Base-by-base conservation (phyloP, 331 rosid species). In the Dryas integrifolia region DNA sequence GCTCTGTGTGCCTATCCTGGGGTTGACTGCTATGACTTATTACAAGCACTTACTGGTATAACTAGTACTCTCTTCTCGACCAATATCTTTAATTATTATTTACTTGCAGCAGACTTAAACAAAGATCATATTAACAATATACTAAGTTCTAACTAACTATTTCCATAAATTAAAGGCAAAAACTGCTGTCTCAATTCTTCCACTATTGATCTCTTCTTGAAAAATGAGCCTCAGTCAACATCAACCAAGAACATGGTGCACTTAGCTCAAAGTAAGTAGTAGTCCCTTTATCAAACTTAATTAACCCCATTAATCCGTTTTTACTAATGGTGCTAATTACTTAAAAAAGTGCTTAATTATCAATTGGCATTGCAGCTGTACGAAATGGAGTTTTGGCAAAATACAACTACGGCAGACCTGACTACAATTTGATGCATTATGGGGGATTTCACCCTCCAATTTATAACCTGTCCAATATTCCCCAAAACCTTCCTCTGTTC, bases 141-240 rank as follows among this genome's bases (percentile, higher is more conserved):
- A 24, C 21, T 6, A 15, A 48, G 4, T 21, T 21, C 24, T 44
- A 39, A n/a, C 8, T 63, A 49, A 63, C 50, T 9, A 26, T 16
- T 1, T 48, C 4, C 30, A 3, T 59, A 74, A 48, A 47, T 58
- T 58, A 35, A 74, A 94, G 96, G 98, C 3, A 65, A 57, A 65
- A 94, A 94, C 48, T 94, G 96, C 45, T 91, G 97, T 70, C 92
- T 94, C 63, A 91, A 94, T 83, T 79, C 92, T 60, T 91, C 98
- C 40, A 91, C 92, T 0, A 64, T 88, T 55, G 87, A 84, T 45
- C 81, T 87, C 58, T 88, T 94, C 76, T 70, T 91, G 72, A 62
- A 13, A 81, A 83, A 88, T 71, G 95, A 88, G 56, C 96, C 98
- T 21, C 98, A 91, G 57, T 63, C 97, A 50, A 94, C 98, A 56